phyloP scores from a whole-genome alignment of 768 basidiomycete genomes.

The Boletales sp. region DNA sequence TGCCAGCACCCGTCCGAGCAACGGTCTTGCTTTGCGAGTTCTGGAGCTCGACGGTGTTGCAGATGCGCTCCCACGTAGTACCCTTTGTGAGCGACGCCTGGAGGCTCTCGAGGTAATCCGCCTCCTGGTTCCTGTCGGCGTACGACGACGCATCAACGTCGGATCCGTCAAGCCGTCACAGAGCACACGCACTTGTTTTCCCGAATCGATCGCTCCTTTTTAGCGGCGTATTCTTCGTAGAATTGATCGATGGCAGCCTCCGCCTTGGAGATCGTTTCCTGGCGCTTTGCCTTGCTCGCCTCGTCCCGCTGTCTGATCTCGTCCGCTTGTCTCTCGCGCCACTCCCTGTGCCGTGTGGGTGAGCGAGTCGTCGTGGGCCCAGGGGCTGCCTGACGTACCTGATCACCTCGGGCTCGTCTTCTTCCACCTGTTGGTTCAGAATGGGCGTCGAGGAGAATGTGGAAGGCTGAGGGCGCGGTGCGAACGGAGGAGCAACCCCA shows the following conservation, averaged over 20 bases:
- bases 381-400: slow-evolving; percentile 42
- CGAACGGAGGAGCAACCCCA: slow-evolving; percentile 54
- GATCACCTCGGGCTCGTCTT: slow-evolving; percentile 86
- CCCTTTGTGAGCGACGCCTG: slow-evolving; percentile 78
- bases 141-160: slow-evolving; percentile 1
- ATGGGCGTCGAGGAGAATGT: slow-evolving; percentile 71
- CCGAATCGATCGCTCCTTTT: slow-evolving; percentile 87
- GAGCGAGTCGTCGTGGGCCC: not conserved
- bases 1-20: slow-evolving; percentile 79
- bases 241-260: slow-evolving; percentile 87
- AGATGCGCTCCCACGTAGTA: slow-evolving; percentile 96
- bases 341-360: slow-evolving; percentile 50
- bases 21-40: slow-evolving; percentile 98
- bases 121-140: slow-evolving; percentile 73
- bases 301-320: slow-evolving; percentile 86
- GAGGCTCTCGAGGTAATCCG: slow-evolving; percentile 69
- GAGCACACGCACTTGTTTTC: slow-evolving; percentile 77
- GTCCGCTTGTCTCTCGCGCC: slow-evolving; percentile 82
- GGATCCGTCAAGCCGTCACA: not conserved
- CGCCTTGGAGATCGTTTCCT: slow-evolving; percentile 81
- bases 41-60: slow-evolving; percentile 78
- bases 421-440: slow-evolving; percentile 59
- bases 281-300: slow-evolving; percentile 67
- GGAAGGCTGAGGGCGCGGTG: slow-evolving; percentile 74
- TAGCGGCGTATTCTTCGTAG: slow-evolving; percentile 81